Evolutionary conservation across 164 flowering plant genomes (phyloP).

Genomic region (Protea cynaroides): DNA sequence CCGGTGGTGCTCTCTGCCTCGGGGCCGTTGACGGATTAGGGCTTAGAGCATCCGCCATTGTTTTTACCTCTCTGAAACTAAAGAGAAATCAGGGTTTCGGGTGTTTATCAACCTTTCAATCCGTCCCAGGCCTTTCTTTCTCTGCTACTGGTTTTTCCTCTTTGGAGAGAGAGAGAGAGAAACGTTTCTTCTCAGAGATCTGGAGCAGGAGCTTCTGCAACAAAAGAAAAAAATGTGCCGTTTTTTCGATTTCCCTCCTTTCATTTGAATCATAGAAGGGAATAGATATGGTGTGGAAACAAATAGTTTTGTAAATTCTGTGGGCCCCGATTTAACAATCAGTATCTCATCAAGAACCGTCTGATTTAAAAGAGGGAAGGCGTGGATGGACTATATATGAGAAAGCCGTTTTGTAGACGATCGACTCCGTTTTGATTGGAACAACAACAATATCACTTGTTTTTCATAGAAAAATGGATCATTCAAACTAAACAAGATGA

Average conservation of each 20-base stretch:
- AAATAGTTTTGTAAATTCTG: too few species aligned
- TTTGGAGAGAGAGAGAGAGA: slow-evolving; percentile 2
- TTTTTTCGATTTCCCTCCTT: neutral
- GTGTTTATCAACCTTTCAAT: neutral
- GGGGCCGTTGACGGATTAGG: slow-evolving; percentile 31
- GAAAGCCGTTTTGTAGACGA: too few species aligned
- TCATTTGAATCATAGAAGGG: neutral
- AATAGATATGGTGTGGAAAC: neutral
- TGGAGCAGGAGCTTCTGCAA: neutral
- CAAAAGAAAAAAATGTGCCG: neutral
- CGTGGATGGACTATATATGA: too few species aligned
- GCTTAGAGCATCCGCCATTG: slow-evolving; percentile 64
- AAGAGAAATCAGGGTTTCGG: neutral
- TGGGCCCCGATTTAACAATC: too few species aligned
- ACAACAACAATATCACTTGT: too few species aligned
- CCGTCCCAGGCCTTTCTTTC: neutral
- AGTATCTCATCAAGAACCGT: too few species aligned
- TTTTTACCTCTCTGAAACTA: slow-evolving; percentile 6
- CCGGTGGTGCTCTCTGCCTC: slow-evolving; percentile 42
- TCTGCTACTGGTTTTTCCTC: neutral
- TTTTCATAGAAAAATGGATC: too few species aligned
- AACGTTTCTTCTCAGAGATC: neutral
- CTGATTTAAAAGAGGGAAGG: too few species aligned
- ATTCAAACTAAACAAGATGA: too few species aligned
- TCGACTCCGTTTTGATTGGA: too few species aligned